Evolutionary conservation across 148 eudicot genomes (phyloP).

Genomic region (Hydrangea macrophylla): DNA sequence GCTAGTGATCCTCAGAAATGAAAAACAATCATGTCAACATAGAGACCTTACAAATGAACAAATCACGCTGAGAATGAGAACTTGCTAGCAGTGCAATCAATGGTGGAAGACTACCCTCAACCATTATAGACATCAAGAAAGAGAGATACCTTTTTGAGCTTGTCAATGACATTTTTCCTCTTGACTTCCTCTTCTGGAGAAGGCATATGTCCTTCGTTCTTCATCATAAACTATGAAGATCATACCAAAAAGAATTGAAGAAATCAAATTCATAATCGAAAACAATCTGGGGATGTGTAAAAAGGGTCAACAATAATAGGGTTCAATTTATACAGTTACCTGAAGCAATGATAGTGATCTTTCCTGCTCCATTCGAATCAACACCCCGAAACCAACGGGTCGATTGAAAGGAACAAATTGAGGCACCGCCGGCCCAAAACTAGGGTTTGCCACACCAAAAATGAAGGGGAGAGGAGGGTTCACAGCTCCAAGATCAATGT

Average conservation of each 20-base stretch:
- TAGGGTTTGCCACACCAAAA: conserved; percentile 15
- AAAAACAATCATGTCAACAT: too few relatives aligned
- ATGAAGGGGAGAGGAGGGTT: conserved; percentile 12
- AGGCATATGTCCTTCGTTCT: conserved; percentile 45
- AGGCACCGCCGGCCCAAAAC: not conserved
- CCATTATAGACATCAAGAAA: too few relatives aligned
- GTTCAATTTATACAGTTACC: conserved; percentile 17
- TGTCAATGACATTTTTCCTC: conserved; percentile 35
- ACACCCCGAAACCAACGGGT: not conserved
- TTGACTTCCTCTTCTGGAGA: conserved; percentile 44
- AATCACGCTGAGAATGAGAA: too few relatives aligned
- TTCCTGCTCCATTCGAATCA: conserved; percentile 28
- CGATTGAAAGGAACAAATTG: conserved; percentile 15
- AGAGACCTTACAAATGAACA: too few relatives aligned
- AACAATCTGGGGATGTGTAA: not conserved
- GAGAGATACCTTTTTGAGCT: conserved; percentile 47
- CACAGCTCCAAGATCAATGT: conserved; percentile 12
- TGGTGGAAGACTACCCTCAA: too few relatives aligned
- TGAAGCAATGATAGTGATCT: conserved; percentile 29
- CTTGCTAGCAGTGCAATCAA: too few relatives aligned
- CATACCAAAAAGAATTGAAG: not conserved
- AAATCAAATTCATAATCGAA: not conserved
- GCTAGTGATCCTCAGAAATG: too few relatives aligned
- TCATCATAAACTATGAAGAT: conserved; percentile 37
- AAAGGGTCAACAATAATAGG: not conserved